Base-by-base conservation (phyloP, 2,329 filamentous ascomycete species). In the Atkinsonella texensis region DNA sequence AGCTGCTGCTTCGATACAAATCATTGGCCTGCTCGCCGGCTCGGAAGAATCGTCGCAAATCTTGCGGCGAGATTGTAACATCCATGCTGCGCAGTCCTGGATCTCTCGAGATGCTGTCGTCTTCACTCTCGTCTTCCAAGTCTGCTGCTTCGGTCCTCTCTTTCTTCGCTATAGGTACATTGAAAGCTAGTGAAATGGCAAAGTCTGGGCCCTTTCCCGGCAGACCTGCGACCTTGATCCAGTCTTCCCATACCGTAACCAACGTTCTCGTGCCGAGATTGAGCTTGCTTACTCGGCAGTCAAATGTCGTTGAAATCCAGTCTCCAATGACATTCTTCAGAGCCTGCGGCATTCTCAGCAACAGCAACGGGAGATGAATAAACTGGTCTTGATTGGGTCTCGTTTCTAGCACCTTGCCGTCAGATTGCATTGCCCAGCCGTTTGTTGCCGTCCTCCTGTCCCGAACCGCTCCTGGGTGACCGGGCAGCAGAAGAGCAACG, bases 311-410 rank as follows among this genome's bases (percentile, higher is more conserved):
- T 3, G 71, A 67, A 11, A 82, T 63, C 61, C 80, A 82, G 20
- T 74, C 70, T n/a, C 68, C 54, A 0, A 81, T 57, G 18, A 75
- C 64, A 2, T 65, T 53, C 56, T 77, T 78, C 1, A 81, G 64
- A 2, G 75, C 63, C 4, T 72, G 64, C 0, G 79, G 78, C 75
- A 81, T 80, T 23, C 77, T 71, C 32, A 80, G 62, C 1, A 82
- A 64, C 2, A 81, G 65, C 0, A 81, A 64, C 0, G 78, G 77
- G 0, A 81, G 66, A 32, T 69, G 61, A 3, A 76, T 35, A 50
- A 80, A 80, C 1, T 61, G 59, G 3, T 44, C 48, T 2, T 57
- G 23, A 18, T 62, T 57, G 10, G 41, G 31, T 11, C 43, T 17
- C 33, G 31, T 17, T 10, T 52, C 47, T 23, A 40, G 20, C 46